Conservation (phyloP, 352 stramenopile species). For the Halophytophthora polymorphica region DNA sequence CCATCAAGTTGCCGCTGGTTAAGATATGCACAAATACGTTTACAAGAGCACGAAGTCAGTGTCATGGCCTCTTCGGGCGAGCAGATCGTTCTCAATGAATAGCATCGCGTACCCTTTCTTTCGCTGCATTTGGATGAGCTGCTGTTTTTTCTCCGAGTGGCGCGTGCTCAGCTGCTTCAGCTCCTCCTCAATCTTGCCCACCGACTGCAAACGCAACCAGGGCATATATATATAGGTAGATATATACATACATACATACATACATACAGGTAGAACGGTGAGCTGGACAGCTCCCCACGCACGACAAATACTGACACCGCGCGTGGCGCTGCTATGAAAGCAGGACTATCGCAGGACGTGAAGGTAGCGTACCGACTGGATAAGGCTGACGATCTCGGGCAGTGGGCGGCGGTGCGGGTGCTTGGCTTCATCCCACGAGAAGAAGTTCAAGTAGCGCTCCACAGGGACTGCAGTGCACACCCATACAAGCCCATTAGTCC, state of each 20-base stretch:
- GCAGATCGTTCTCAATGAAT: background rate
- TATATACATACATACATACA: conserved; percentile 4
- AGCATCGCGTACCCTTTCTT: conserved; percentile 80
- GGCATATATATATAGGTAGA: conserved; percentile 3
- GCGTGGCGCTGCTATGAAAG: no score
- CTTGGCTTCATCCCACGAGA: conserved; percentile 98
- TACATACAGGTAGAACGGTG: background rate
- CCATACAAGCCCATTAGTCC: background rate
- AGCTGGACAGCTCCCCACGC: background rate
- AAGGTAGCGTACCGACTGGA: conserved; percentile 75
- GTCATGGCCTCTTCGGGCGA: background rate
- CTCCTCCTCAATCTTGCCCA: conserved; percentile 96
- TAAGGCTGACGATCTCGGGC: conserved; percentile 94
- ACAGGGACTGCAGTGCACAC: conserved; percentile 70
- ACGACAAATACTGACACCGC: background rate
- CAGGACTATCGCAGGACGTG: background rate
- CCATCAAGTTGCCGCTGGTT: conserved; percentile 90
- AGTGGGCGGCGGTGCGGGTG: conserved; percentile 95
- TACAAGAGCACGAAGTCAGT: background rate
- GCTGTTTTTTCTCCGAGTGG: conserved; percentile 94
- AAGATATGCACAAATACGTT: no score
- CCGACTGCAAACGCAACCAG: conserved; percentile 41
- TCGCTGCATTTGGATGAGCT: conserved; percentile 86
- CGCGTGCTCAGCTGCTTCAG: conserved; percentile 92
- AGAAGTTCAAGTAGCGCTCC: conserved; percentile 95